Evolutionary conservation across 179 eudicot species (phyloP), one percentile per base, ranked within the genome.

Genomic region (Kewa caespitosa): DNA sequence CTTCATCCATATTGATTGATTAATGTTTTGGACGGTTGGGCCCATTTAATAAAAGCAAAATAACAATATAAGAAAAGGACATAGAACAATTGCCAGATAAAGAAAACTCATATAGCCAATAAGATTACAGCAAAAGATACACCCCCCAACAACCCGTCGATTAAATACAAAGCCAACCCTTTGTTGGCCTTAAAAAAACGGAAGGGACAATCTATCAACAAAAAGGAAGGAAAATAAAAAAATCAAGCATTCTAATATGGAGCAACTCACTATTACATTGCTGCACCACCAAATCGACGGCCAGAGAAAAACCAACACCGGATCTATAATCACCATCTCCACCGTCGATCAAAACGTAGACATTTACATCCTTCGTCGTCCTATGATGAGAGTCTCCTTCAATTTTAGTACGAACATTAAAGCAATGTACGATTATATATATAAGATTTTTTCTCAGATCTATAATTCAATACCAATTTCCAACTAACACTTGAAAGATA

Each of bases 61-160:
- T 25, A 30, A 34, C 52, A 61, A 27, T 25, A 64, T 74, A 77
- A 72, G 23, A 70, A n/a, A n/a, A n/a, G 28, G 67, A 69, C 72
- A 63, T n/a, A n/a, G 52, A 46, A 69, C 33, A 62, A 38, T 13
- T 64, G 69, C 73, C 73, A 71, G 34, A 48, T 70, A 52, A 63
- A 32, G 20, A 39, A 27, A 30, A n/a, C n/a, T 23, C 10, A 3
- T 23, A 5, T 54, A 72, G 37, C 84, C 81, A 81, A 77, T 81
- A 6, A 77, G 15, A 39, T 8, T 60, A 23, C 78, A 81, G 78
- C 50, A 67, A 68, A 31, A 60, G 78, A 81, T 81, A 33, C 74
- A 72, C 43, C 41, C 43, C 65, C 69, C 25, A 18, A 15, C 39
- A 42, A 42, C n/a, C 42, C 18, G 38, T 37, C 72, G 4, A 31